Evolutionary conservation across 495 filamentous ascomycete genomes (phyloP).

Genomic region (Penicillium tannophilum): DNA sequence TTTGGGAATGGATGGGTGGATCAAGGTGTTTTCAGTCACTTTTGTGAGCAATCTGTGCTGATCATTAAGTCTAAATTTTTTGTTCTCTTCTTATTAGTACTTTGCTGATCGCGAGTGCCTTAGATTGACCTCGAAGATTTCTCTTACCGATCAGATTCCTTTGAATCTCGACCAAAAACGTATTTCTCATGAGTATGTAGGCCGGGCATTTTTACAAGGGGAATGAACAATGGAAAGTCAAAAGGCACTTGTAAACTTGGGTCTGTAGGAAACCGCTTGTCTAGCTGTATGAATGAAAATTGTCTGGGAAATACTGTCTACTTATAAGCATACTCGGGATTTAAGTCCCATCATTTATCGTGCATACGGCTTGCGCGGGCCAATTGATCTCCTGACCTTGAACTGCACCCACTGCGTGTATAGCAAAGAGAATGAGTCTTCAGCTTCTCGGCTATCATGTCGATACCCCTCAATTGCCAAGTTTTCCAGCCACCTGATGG

Average conservation of each 20-base stretch:
- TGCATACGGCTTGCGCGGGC: background rate
- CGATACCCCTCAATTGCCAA: background rate
- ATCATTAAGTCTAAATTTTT: slow-evolving; percentile 16
- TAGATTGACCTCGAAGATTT: background rate
- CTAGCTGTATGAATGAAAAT: background rate
- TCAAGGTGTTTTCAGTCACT: slow-evolving; percentile 16
- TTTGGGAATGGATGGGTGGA: slow-evolving; percentile 22
- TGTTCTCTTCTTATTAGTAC: background rate
- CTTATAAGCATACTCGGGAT: background rate
- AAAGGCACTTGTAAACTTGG: background rate
- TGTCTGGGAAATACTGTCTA: background rate
- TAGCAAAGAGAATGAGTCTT: background rate
- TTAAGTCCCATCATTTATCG: background rate
- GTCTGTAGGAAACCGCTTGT: background rate
- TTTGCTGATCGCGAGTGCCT: background rate
- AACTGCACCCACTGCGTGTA: too few species aligned
- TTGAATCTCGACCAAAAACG: slow-evolving; percentile 10
- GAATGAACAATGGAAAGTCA: background rate
- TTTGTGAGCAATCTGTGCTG: slow-evolving; percentile 22
- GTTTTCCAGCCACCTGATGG: background rate
- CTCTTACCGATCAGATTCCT: slow-evolving; percentile 11
- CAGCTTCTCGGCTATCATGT: background rate
- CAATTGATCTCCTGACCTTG: too few species aligned
- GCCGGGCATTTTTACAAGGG: background rate
- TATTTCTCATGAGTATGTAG: slow-evolving; percentile 13